These are phyloP conservation scores for Chrysanthemum makinoi DNA, from an alignment of 129 eudicot species.

Conservation along the genomic window DNA sequence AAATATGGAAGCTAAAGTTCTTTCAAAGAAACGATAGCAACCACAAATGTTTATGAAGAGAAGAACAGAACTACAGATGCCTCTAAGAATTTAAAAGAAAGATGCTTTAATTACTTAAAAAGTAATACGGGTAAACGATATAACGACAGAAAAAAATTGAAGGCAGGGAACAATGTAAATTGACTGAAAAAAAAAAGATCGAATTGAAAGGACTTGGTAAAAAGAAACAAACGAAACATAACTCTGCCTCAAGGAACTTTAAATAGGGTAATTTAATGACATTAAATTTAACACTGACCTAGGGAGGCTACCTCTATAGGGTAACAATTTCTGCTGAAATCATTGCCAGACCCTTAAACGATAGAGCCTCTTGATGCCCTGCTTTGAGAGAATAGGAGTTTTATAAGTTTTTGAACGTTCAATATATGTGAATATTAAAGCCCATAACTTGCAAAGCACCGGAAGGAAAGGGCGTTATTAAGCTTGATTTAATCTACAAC, in stretches of 20 bases:
- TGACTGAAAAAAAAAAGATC: slow-evolving; percentile 41
- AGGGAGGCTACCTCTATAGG: slow-evolving; percentile 72
- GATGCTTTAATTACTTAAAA: no score
- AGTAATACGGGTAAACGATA: no score
- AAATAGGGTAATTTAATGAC: slow-evolving; percentile 44
- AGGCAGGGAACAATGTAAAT: slow-evolving; percentile 27
- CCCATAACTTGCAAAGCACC: slow-evolving; percentile 38
- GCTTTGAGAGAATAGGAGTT: slow-evolving; percentile 79
- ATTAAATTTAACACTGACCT: slow-evolving; percentile 75
- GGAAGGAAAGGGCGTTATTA: slow-evolving; percentile 38
- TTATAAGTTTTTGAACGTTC: slow-evolving; percentile 55
- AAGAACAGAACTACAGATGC: no score
- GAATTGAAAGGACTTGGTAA: slow-evolving; percentile 25
- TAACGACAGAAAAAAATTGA: slow-evolving; percentile 22
- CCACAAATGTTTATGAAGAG: no score
- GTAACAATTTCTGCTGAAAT: slow-evolving; percentile 77
- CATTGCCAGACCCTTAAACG: slow-evolving; percentile 80
- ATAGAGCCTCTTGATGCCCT: slow-evolving; percentile 92
- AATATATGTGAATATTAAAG: slow-evolving; percentile 35
- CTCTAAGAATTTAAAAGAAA: no score
- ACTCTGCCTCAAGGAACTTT: slow-evolving; percentile 37
- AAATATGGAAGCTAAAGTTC: no score
- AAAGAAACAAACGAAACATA: slow-evolving; percentile 26
- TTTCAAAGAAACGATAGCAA: no score
- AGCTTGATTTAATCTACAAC: no score